phyloP scores from a whole-genome alignment of 306 rosid species.

The Lathyrus oleraceus region DNA sequence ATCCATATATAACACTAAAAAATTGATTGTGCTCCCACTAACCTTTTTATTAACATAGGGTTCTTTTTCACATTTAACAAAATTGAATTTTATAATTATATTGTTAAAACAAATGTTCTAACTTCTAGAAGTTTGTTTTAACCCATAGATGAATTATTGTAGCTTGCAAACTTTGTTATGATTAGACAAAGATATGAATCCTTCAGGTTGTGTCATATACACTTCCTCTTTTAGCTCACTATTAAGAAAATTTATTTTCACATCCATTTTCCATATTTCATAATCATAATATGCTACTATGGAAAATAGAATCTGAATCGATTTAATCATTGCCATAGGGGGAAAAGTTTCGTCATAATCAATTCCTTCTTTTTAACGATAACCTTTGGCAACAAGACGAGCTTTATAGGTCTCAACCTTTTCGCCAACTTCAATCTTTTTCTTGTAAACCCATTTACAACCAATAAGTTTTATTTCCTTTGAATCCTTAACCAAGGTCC shows the following conservation, averaged over 20 bases:
- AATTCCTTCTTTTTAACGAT: no score
- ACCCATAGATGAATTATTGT: not conserved
- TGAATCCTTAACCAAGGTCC: not conserved
- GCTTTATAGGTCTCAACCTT: not conserved
- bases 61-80: not conserved
- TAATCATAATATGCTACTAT: not conserved
- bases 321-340: not conserved
- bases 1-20: no score
- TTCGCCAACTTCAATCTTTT: not conserved
- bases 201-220: not conserved
- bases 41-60: no score
- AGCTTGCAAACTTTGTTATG: not conserved
- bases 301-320: not conserved
- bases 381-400: not conserved
- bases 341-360: no score
- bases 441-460: not conserved
- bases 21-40: not conserved
- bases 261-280: constrained; percentile 3
- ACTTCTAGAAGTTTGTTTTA: not conserved
- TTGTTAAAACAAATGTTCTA: constrained; percentile 7
- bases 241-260: not conserved
- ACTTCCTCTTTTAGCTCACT: not conserved
- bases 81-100: not conserved
- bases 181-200: not conserved
- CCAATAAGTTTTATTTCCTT: not conserved